These are phyloP conservation scores for Aureobasidium leucospermi DNA, from an alignment of 2,329 filamentous ascomycete genomes.

Conservation along the genomic window DNA sequence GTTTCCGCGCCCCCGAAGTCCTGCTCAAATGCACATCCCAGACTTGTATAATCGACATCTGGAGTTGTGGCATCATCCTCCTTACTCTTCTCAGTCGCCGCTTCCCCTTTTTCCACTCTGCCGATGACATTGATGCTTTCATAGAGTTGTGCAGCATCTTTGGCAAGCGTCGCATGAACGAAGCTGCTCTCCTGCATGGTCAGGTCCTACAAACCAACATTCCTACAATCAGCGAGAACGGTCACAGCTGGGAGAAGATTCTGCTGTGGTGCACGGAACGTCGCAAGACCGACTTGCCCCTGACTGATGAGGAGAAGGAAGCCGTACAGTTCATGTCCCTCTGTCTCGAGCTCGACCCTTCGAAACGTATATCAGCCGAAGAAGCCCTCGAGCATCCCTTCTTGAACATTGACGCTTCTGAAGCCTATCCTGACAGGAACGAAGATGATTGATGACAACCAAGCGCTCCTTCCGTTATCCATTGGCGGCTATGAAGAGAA, in stretches of 20 bases:
- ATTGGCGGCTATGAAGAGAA: neutral
- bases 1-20: slow-evolving; percentile 93
- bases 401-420: slow-evolving; percentile 17
- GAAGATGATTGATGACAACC: neutral
- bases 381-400: slow-evolving; percentile 70
- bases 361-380: slow-evolving; percentile 63
- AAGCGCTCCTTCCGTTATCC: neutral
- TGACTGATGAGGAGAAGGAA: slow-evolving; percentile 62
- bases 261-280: slow-evolving; percentile 88
- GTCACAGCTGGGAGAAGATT: slow-evolving; percentile 86
- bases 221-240: slow-evolving; percentile 77
- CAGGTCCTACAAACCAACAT: slow-evolving; percentile 89
- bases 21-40: slow-evolving; percentile 96
- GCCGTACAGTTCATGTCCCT: slow-evolving; percentile 64
- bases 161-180: slow-evolving; percentile 74
- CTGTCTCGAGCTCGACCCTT: slow-evolving; percentile 71
- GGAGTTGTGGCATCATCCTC: slow-evolving; percentile 94
- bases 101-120: slow-evolving; percentile 97
- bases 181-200: slow-evolving; percentile 75
- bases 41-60: slow-evolving; percentile 86
- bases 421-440: neutral
- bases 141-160: slow-evolving; percentile 97
- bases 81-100: slow-evolving; percentile 87
- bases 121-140: slow-evolving; percentile 96
- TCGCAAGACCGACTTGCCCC: slow-evolving; percentile 45